Base-by-base conservation (phyloP, 2,329 filamentous ascomycete genomes). In the Botrytis fragariae region DNA sequence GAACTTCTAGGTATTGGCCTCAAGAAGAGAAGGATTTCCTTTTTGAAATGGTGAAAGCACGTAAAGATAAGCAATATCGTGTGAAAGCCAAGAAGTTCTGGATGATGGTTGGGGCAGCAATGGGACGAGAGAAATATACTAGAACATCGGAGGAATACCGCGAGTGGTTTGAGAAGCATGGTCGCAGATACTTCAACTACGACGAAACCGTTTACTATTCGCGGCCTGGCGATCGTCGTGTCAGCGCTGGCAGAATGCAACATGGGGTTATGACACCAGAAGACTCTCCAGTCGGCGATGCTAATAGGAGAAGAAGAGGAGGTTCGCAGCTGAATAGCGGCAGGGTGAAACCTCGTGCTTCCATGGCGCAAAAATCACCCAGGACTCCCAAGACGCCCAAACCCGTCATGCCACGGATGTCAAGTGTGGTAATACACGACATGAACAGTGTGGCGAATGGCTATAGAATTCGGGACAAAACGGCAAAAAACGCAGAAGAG, bases 81-180 rank as follows among this genome's bases (percentile, higher is more conserved):
- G 1, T 57, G 14, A 16, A 8, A 7, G 0, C 3, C 10, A 18
- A 1, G 2, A 2, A 0, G n/a, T 12, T 29, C 14, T 57, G 51
- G 51, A 1, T 0, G 9, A n/a, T 12, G 10, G 25, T 51, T 9
- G 51, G 51, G n/a, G 6, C 0, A 8, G 51, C 51, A 18, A 57
- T 57, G 51, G 18, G 16, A 18, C 3, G 8, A 9, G 16, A 18
- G 1, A n/a, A n/a, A 32, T 18, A 57, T 18, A 57, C 51, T 14
- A 18, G 14, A 18, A 29, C 3, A 57, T 8, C 5, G 14, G n/a
- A 7, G 14, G 51, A 57, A 29, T 57, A 18, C 16, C 51, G 51
- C n/a, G 51, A 57, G 3, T 57, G 51, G 51, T 57, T 57, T 18
- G n/a, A 57, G 51, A 29, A 32, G 51, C n/a, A 57, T 18, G 51